A percentile compares a stretch with the other conserved stretches of the same genome.
phyloP scores from a whole-genome alignment of 345 rosid genomes.

The Turnera subulata region DNA sequence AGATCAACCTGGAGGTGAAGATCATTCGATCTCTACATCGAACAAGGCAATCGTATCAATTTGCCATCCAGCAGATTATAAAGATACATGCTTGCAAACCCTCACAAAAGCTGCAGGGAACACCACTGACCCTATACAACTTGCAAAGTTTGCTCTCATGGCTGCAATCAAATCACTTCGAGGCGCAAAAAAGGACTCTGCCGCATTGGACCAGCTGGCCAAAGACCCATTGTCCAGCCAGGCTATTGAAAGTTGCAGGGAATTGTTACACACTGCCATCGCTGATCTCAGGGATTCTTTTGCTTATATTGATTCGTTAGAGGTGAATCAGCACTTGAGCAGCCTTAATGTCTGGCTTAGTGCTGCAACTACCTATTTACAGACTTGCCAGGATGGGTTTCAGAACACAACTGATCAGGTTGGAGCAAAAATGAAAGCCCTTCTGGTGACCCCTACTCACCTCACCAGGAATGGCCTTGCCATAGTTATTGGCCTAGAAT shows the following conservation, averaged over 20 bases:
- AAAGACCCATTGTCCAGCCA: constrained; percentile 44
- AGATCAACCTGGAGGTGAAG: too few relatives aligned
- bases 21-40: constrained; percentile 12
- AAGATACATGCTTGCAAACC: constrained; percentile 42
- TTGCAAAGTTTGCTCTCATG: constrained; percentile 48
- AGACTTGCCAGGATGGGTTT: constrained; percentile 70
- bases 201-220: constrained; percentile 32
- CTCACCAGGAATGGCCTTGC: constrained; percentile 71
- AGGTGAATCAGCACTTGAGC: constrained; percentile 33
- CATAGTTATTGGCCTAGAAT: constrained; percentile 45
- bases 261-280: constrained; percentile 49
- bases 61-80: constrained; percentile 62
- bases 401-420: constrained; percentile 43
- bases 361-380: constrained; percentile 66
- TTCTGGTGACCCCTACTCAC: constrained; percentile 38
- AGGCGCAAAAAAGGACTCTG: constrained; percentile 37
- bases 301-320: constrained; percentile 34
- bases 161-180: constrained; percentile 38
- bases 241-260: constrained; percentile 52
- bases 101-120: constrained; percentile 38
- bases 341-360: constrained; percentile 71
- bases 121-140: constrained; percentile 48
- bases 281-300: constrained; percentile 49
- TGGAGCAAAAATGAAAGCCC: constrained; percentile 37
- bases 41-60: constrained; percentile 47